Percentiles rank a stretch among this genome's conserved stretches.
These are phyloP conservation scores for Parathielavia hyrcaniae DNA, from an alignment of 495 filamentous ascomycete genomes.

Conservation along the genomic window DNA sequence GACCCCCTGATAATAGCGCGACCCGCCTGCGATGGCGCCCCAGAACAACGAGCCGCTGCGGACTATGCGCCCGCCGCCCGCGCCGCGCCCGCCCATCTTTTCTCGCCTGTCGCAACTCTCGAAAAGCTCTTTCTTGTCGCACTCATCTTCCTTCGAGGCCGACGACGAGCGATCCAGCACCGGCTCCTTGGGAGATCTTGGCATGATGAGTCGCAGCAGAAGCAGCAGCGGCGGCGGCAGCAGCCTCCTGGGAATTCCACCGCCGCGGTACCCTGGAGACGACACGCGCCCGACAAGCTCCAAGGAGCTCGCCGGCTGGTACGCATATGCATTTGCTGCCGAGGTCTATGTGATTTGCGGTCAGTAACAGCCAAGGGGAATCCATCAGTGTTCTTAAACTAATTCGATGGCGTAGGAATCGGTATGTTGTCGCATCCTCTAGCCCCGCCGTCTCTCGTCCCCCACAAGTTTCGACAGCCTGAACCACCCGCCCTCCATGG, in stretches of 20 bases:
- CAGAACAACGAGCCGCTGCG: conserved; percentile 28
- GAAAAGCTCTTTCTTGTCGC: conserved; percentile 39
- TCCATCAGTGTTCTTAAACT: background rate
- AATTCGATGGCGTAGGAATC: conserved; percentile 20
- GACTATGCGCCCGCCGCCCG: conserved; percentile 31
- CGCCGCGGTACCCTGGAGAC: conserved; percentile 62
- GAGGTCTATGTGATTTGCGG: conserved; percentile 97
- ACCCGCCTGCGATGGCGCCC: conserved; percentile 28
- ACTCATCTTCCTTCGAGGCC: conserved; percentile 52
- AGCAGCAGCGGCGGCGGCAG: conserved; percentile 18
- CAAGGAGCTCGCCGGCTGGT: conserved; percentile 90
- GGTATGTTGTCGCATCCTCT: conserved; percentile 19
- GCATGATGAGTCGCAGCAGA: conserved; percentile 26
- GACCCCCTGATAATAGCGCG: background rate
- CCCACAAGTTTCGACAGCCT: background rate
- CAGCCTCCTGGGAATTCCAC: conserved; percentile 11
- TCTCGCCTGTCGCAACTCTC: conserved; percentile 42
- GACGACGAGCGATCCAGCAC: conserved; percentile 54
- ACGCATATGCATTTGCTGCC: conserved; percentile 94
- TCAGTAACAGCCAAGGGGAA: conserved; percentile 36
- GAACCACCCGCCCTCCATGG: too few relatives aligned
- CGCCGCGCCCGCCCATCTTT: conserved; percentile 39
- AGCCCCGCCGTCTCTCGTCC: background rate
- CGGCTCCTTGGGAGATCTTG: conserved; percentile 14
- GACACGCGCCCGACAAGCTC: conserved; percentile 80